Conservation (phyloP, 768 basidiomycete species). For the Botryobasidium botryosum region DNA sequence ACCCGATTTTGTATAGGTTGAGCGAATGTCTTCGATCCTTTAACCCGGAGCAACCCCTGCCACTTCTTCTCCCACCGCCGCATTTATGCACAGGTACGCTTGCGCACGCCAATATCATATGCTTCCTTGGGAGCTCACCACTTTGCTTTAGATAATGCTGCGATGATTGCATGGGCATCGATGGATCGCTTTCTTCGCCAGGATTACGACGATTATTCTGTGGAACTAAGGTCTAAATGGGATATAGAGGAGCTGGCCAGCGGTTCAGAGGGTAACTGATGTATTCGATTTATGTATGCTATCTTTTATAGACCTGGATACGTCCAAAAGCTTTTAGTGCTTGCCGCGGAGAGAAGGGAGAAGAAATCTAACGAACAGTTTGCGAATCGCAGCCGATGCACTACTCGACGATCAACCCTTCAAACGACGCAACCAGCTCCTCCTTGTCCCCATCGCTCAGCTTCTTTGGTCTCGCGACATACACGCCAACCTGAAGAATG, state of each 20-base stretch:
- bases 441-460: slow-evolving; percentile 8
- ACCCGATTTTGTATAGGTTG: neutral
- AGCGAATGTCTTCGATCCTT: neutral
- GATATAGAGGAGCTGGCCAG: slow-evolving; percentile 52
- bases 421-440: slow-evolving; percentile 11
- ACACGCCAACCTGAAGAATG: slow-evolving; percentile 15
- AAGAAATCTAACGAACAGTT: no score
- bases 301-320: no score
- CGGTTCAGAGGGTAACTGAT: no score
- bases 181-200: slow-evolving; percentile 57
- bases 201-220: slow-evolving; percentile 43
- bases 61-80: slow-evolving; percentile 34
- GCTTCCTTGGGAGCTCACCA: neutral
- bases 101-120: neutral
- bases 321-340: no score
- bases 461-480: slow-evolving; percentile 16
- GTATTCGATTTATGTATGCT: no score
- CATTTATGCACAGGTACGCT: slow-evolving; percentile 5
- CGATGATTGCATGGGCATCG: slow-evolving; percentile 90
- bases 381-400: no score
- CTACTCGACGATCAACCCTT: slow-evolving; percentile 3
- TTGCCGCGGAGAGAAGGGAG: no score
- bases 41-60: slow-evolving; percentile 20
- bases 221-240: slow-evolving; percentile 59
- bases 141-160: slow-evolving; percentile 66